Percentiles rank a stretch among this genome's conserved stretches.
These are phyloP conservation scores for Picochlorum costavermella DNA, from an alignment of 139 green algal species.

Conservation along the genomic window DNA sequence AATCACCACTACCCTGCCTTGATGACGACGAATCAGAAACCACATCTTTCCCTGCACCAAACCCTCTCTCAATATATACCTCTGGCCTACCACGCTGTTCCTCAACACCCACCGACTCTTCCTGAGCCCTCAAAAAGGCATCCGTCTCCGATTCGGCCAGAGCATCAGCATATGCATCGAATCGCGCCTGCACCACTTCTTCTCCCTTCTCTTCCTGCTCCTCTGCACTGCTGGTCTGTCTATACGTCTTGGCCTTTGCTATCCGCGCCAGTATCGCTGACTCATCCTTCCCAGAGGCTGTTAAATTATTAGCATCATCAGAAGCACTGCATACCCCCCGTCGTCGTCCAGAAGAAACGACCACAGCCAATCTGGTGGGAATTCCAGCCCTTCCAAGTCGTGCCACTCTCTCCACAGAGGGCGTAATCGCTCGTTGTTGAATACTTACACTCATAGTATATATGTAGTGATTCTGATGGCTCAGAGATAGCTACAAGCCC, in stretches of 20 bases:
- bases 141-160: background rate
- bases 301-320: too few relatives aligned
- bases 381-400: too few relatives aligned
- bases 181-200: background rate
- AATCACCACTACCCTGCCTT: conserved; percentile 14
- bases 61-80: background rate
- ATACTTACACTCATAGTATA: too few relatives aligned
- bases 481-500: too few relatives aligned
- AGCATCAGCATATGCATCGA: background rate
- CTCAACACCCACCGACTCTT: background rate
- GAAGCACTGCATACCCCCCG: too few relatives aligned
- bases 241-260: conserved; percentile 11
- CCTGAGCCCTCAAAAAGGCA: background rate
- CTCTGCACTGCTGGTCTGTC: conserved; percentile 4
- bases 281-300: background rate
- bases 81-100: background rate
- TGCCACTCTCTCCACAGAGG: too few relatives aligned
- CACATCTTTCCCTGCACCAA: background rate
- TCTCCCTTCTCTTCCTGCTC: background rate
- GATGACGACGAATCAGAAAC: too few relatives aligned
- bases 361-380: too few relatives aligned
- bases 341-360: too few relatives aligned
- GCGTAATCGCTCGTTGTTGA: too few relatives aligned
- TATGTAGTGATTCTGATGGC: too few relatives aligned
- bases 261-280: conserved; percentile 19